Base-by-base conservation (phyloP, 2,329 filamentous ascomycete genomes). In the Talaromyces sp. region DNA sequence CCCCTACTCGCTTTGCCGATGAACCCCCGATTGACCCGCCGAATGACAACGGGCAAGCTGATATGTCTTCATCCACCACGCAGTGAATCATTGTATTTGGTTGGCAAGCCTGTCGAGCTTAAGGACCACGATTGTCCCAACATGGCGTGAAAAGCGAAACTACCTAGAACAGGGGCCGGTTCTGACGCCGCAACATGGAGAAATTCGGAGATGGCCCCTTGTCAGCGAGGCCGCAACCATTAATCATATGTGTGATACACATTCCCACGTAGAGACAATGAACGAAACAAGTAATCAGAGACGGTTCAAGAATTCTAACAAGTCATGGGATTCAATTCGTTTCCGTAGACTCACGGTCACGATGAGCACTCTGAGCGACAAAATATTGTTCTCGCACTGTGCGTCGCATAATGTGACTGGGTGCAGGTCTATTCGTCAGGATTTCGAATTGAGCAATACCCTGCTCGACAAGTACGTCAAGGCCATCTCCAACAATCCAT, bases 381-480 rank as follows among this genome's bases (percentile, higher is more conserved):
- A 19, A 45, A 13, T 58, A 58, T 33, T 58, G 56, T 22, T 58
- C 56, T 11, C 56, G 56, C 11, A 58, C 48, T 13, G 56, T 45
- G 22, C 22, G 56, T 43, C 71, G 67, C 72, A 75, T 74, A 11
- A 74, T 52, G 19, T 71, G 67, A 11, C 50, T 36, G 1, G 73
- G 72, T 15, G 72, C 71, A n/a, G 70, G 70, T 10, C 70, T 69
- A 8, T 72, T 70, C 1, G 72, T 75, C 46, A 74, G 72, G 2
- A 75, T 62, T 51, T 75, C 73, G 35, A 75, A 75, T 45, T 75
- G 73, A 3, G 72, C 72, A 50, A 74, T 74, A 0, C 72, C 73
- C 59, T 75, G 72, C 60, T 75, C 73, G 1, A 72, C 70, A 5
- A 74, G 68, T 13, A 74, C 69, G 39, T 75, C 72, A 2, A 75